Evolutionary conservation across 371 early-diverging fungal species (phyloP).

Genomic region (Rhizopus arrhizus): DNA sequence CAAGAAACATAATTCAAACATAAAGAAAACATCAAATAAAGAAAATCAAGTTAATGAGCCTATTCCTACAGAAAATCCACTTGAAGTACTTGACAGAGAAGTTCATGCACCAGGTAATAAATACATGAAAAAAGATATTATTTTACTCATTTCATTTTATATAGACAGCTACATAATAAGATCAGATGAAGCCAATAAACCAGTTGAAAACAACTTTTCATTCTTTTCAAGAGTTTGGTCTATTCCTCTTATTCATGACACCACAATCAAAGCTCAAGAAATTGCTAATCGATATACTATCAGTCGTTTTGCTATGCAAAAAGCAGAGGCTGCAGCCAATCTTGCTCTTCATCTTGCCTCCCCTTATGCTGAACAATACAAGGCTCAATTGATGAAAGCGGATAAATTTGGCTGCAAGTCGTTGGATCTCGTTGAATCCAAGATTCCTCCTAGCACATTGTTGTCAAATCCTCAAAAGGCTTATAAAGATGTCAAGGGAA

Average conservation of each 20-base stretch:
- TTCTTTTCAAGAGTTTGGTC: slow-evolving; percentile 56
- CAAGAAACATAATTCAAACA: slow-evolving; percentile 7
- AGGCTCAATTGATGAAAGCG: slow-evolving; percentile 51
- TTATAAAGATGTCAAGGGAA: slow-evolving; percentile 17
- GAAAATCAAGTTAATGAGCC: neutral
- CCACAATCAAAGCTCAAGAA: slow-evolving; percentile 51
- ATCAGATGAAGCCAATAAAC: slow-evolving; percentile 27
- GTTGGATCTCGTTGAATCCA: slow-evolving; percentile 62
- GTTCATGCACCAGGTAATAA: slow-evolving; percentile 22
- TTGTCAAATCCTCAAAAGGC: slow-evolving; percentile 46
- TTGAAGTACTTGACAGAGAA: slow-evolving; percentile 24
- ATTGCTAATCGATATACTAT: slow-evolving; percentile 59
- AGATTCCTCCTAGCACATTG: slow-evolving; percentile 59
- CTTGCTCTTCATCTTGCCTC: slow-evolving; percentile 49
- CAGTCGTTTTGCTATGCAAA: slow-evolving; percentile 56
- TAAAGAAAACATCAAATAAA: neutral
- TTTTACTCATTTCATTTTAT: neutral
- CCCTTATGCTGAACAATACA: slow-evolving; percentile 51
- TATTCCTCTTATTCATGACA: slow-evolving; percentile 64
- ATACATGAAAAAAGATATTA: neutral
- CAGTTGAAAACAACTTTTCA: slow-evolving; percentile 6
- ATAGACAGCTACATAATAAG: slow-evolving; percentile 17
- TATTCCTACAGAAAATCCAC: slow-evolving; percentile 23
- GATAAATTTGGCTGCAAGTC: slow-evolving; percentile 66
- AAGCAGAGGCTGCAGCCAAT: slow-evolving; percentile 48